Evolutionary conservation across 768 basidiomycete species (phyloP), one percentile per base, ranked within the genome.

Genomic region (Russula vinacea): DNA sequence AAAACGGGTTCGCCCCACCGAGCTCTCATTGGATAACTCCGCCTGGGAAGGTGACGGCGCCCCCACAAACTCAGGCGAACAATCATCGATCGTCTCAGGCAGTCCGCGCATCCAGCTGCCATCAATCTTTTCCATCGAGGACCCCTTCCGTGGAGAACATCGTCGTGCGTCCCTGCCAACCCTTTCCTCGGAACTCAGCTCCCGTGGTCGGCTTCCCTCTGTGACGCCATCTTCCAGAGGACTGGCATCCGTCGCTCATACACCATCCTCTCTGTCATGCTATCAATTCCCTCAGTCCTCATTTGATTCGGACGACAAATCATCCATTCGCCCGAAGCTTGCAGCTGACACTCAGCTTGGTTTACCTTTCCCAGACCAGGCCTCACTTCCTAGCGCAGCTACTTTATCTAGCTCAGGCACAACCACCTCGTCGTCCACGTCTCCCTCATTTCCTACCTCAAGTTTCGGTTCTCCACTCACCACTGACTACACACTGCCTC

Each of bases 61-160:
- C 50, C 68, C 63, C 52, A 63, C 69, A 42, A 65, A 56, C 65
- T 51, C 70, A 39, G 70, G 72, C 64, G 68, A 72, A 37, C 73
- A 76, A 4, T 76, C 81, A 65, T 80, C 80, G 58, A 70, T 78
- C 40, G 73, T 77, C 60, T 70, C 73, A 60, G 81, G 81, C 71
- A 70, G 66, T 69, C 80, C 81, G 61, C 78, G 80, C 73, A 85
- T 89, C 62, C 84, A 87, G 75, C 79, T 90, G 19, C 89, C 88
- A 19, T 87, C 88, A 70, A 88, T 90, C 68, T 88, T 87, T 68
- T 82, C 84, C 37, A 80, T 89, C 66, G 84, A 86, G 72, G 87
- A 87, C 72, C 77, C 79, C 29, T 75, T 81, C 72, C 73, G 80
- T 63, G 76, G 75, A 69, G 85, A 86, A 50, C 74, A 73, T 59